Percentiles rank a stretch among this genome's conserved stretches.
Evolutionary conservation across 208 protist species (phyloP).

Genomic region (Acanthamoeba castellanii): DNA sequence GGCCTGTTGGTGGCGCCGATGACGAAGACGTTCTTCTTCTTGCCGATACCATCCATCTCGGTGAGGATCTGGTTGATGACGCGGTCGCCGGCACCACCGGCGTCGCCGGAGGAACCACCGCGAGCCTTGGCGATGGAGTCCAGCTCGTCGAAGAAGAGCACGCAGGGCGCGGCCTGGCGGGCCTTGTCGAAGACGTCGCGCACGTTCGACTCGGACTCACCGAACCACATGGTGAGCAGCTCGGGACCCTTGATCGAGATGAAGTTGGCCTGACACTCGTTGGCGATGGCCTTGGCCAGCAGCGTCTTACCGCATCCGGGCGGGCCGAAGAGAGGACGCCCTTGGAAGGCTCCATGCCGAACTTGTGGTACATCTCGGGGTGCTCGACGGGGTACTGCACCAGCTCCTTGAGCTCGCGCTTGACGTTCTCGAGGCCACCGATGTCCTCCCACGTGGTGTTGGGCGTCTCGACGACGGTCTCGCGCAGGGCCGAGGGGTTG

Average conservation of each 20-base stretch:
- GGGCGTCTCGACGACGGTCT: slow-evolving; percentile 99
- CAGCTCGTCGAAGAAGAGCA: slow-evolving; percentile 99
- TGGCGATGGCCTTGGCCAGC: slow-evolving; percentile 97
- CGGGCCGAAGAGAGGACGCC: slow-evolving; percentile 97
- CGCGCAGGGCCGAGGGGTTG: slow-evolving; percentile 99
- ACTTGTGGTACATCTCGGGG: slow-evolving; percentile 99
- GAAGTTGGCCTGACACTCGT: slow-evolving; percentile 99
- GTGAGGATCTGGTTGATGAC: slow-evolving; percentile 99
- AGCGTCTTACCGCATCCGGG: slow-evolving; percentile 99
- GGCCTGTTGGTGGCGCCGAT: slow-evolving; percentile 99
- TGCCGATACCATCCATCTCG: slow-evolving; percentile 99
- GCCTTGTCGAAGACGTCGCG: slow-evolving; percentile 99
- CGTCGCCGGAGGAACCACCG: slow-evolving; percentile 95
- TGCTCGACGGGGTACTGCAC: slow-evolving; percentile 99
- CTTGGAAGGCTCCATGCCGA: slow-evolving; percentile 99
- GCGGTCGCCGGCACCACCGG: slow-evolving; percentile 98
- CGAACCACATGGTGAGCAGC: slow-evolving; percentile 99
- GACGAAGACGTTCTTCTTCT: slow-evolving; percentile 99
- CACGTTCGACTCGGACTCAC: slow-evolving; percentile 99
- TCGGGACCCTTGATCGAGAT: slow-evolving; percentile 99
- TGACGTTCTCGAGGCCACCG: slow-evolving; percentile 98
- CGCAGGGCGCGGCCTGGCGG: slow-evolving; percentile 98
- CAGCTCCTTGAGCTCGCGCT: slow-evolving; percentile 99
- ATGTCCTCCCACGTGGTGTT: slow-evolving; percentile 99
- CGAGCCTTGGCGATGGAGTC: slow-evolving; percentile 99